A percentile compares a stretch with the other conserved stretches of the same genome.
phyloP scores from a whole-genome alignment of 2,329 filamentous ascomycete genomes.

The Colletotrichum agaves region DNA sequence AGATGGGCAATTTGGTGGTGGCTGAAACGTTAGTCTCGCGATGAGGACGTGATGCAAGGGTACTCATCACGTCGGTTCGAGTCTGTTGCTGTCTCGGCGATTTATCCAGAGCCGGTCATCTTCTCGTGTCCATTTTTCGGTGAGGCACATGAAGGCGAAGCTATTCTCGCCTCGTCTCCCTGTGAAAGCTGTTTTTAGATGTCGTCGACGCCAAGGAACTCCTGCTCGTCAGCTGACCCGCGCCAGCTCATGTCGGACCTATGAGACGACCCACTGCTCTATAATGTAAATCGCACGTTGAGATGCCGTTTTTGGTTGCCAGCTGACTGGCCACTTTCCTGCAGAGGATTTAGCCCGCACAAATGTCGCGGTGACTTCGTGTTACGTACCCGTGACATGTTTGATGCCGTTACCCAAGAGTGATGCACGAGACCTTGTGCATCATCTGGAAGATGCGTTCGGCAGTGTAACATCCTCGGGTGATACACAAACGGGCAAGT shows the following conservation, averaged over 20 bases:
- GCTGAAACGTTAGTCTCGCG: conserved; percentile 2
- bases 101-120: not conserved
- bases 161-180: not conserved
- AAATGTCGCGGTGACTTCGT: conserved; percentile 8
- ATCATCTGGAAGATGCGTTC: not conserved
- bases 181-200: not conserved
- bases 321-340: not conserved
- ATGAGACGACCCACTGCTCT: not conserved
- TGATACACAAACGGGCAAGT: not conserved
- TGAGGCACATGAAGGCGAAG: not conserved
- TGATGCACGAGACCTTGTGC: not conserved
- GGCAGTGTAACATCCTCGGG: not conserved
- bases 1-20: not conserved
- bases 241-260: conserved; percentile 11
- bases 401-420: not conserved
- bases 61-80: not conserved
- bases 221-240: not conserved
- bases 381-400: conserved; percentile 2
- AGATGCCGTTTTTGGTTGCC: not conserved
- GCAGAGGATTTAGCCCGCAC: not conserved
- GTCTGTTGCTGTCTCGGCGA: not conserved
- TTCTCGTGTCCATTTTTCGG: not conserved
- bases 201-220: not conserved
- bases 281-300: not conserved
- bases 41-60: not conserved